Evolutionary conservation across 768 basidiomycete genomes (phyloP), one percentile per base, ranked within the genome.

Genomic region (Suillus americanus): DNA sequence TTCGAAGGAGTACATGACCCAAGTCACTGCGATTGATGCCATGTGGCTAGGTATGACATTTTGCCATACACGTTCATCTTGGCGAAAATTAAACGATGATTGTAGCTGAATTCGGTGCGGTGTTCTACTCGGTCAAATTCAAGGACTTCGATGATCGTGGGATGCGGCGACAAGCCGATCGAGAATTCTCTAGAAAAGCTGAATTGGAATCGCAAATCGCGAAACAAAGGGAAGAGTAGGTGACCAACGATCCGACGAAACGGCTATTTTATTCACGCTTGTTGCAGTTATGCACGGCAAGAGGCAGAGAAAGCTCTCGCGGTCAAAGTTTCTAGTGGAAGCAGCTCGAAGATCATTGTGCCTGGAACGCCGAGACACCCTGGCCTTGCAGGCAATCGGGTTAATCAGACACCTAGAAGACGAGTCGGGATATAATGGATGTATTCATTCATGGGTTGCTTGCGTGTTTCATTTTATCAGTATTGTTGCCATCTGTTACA

Each of bases 1-100:
- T 13, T 96, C 95, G 38, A 97, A 96, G 73, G 90, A 94, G 77
- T 99, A 99, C 79, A 97, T 98, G 96, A 97, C 96, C 20, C 95
- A 95, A 75, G 97, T 99, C n/a, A 98, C 97, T 3, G 89, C 97
- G 0, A 92, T 99, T 66, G 95, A 99, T 73, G 89, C 97, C 3
- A 95, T 95, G 77, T 99, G 97, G 97, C 85, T 99, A 41, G 95
- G 95, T 93, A 77, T 73, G 83, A 74, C 62, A 3, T 6, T 54
- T 14, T 3, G 61, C 48, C 5, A 0, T 48, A 65, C 10, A 45
- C 13, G 45, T 35, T 33, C 53, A 50, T n/a, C 14, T 33, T 54
- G 35, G 14, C 55, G 3, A 65, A 46, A 56, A 69, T 66, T 50
- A 64, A 40, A 37, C 16, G 16, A 67, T 70, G 53, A 68, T 64